Conservation (phyloP, 1,284 basidiomycete species). For the Tilletia walkeri region DNA sequence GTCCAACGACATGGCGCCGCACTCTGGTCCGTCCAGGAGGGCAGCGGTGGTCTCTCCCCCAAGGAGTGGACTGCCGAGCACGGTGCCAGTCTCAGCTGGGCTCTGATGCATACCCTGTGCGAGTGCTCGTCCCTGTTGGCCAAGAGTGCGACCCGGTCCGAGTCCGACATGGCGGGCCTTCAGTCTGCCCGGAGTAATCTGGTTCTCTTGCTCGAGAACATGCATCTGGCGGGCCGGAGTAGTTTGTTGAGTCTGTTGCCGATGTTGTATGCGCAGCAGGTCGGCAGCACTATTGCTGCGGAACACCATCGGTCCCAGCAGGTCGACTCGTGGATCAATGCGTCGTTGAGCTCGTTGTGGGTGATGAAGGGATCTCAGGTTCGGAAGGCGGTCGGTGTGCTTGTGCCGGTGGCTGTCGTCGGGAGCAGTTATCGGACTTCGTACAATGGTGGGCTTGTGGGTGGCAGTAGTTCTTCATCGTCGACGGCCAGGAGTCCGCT, state of each 20-base stretch:
- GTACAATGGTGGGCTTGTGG: too few relatives aligned
- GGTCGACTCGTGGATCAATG: neutral
- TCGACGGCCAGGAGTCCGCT: too few relatives aligned
- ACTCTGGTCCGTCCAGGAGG: neutral
- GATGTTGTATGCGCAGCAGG: conserved; percentile 1
- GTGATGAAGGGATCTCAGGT: neutral
- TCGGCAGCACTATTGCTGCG: neutral
- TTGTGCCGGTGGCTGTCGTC: neutral
- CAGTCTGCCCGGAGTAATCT: conserved; percentile 12
- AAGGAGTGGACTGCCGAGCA: conserved; percentile 11
- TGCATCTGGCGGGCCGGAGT: conserved; percentile 3
- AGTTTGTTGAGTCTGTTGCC: conserved; percentile 10
- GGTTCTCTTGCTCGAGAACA: conserved; percentile 11
- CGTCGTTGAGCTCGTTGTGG: neutral
- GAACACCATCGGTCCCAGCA: neutral
- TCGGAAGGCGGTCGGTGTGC: conserved; percentile 4
- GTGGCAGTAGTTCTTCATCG: too few relatives aligned
- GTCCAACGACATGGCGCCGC: conserved; percentile 7
- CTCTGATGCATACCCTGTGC: conserved; percentile 9
- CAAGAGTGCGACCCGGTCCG: neutral
- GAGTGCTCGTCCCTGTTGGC: conserved; percentile 4
- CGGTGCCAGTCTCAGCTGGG: neutral
- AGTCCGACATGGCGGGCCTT: neutral
- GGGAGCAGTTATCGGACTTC: neutral
- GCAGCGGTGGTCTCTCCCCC: too few relatives aligned